Percentiles rank a stretch among this genome's conserved stretches.
These are phyloP conservation scores for Sporothrix humicola DNA, from an alignment of 2,329 filamentous ascomycete species.

Conservation along the genomic window DNA sequence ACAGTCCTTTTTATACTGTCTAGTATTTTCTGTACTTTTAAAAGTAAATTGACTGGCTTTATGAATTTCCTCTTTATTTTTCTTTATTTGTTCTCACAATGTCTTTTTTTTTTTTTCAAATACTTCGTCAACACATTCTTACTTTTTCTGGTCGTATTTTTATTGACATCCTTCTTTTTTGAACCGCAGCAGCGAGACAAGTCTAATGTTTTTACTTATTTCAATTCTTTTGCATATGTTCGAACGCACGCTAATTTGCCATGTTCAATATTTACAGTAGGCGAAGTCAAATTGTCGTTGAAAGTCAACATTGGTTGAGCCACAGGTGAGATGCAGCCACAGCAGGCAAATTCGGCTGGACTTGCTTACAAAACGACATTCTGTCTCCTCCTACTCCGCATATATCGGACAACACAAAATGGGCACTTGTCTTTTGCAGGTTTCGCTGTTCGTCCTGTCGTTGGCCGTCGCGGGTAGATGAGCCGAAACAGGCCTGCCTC, in stretches of 20 bases:
- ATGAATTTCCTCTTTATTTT: too few species aligned
- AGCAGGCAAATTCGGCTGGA: too few species aligned
- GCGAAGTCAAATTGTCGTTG: not conserved
- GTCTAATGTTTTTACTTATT: not conserved
- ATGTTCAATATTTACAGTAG: too few species aligned
- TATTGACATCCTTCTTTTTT: not conserved
- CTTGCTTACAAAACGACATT: not conserved
- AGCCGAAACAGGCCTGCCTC: not conserved
- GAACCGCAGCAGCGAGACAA: too few species aligned
- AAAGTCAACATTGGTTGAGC: not conserved
- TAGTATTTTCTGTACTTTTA: too few species aligned
- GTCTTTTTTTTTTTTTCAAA: too few species aligned
- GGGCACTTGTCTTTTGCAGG: not conserved
- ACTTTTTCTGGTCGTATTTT: not conserved
- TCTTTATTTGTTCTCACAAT: too few species aligned
- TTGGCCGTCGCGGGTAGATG: not conserved
- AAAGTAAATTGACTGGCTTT: too few species aligned
- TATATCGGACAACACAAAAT: not conserved
- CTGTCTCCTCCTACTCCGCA: not conserved
- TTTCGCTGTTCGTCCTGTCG: not conserved
- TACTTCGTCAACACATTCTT: too few species aligned
- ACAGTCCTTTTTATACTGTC: too few species aligned
- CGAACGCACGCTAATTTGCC: too few species aligned
- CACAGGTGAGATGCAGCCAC: slow-evolving; percentile 1
- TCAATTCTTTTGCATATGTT: too few species aligned